These are phyloP conservation scores for Heritiera fomes DNA, from an alignment of 345 rosid species.

Conservation along the genomic window DNA sequence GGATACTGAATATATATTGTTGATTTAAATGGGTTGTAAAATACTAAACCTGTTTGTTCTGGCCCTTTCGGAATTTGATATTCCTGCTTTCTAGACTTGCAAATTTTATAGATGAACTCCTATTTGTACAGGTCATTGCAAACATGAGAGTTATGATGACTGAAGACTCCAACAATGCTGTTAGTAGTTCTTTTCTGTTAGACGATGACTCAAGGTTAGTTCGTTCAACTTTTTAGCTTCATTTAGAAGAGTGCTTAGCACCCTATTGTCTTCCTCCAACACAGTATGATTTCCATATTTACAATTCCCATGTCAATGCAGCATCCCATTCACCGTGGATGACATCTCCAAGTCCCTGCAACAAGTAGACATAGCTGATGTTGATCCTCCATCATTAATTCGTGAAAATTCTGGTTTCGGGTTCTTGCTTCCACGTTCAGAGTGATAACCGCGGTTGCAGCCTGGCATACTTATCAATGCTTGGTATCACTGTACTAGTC, in stretches of 20 bases:
- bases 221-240: neutral
- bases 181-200: conserved; percentile 89
- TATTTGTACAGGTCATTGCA: conserved; percentile 67
- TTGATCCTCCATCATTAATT: conserved; percentile 81
- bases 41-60: neutral
- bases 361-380: conserved; percentile 80
- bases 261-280: neutral
- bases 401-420: conserved; percentile 94
- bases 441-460: conserved; percentile 31
- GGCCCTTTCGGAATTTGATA: neutral
- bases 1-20: neutral
- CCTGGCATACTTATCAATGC: neutral
- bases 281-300: neutral
- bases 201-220: conserved; percentile 97
- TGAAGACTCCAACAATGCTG: conserved; percentile 90
- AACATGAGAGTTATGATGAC: conserved; percentile 97
- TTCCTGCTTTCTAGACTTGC: neutral
- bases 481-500: conserved; percentile 16
- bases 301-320: conserved; percentile 39
- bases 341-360: conserved; percentile 96
- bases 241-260: neutral
- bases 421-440: conserved; percentile 81
- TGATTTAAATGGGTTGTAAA: neutral
- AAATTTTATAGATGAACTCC: conserved; percentile 11
- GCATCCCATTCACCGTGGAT: conserved; percentile 97